phyloP scores from a whole-genome alignment of 805 yeast species.

The Teunomyces tritomae region DNA sequence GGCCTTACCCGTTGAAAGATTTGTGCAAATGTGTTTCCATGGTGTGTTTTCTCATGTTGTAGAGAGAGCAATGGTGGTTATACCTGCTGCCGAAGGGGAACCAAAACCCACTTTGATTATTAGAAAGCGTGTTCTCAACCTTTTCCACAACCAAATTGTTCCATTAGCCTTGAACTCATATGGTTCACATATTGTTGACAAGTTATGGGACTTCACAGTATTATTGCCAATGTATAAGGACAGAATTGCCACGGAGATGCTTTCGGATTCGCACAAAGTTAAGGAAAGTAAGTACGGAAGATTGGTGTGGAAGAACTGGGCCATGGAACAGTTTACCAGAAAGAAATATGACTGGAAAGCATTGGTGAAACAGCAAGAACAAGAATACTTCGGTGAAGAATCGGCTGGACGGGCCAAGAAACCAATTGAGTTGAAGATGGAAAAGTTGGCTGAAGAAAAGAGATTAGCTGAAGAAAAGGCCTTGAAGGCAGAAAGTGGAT shows the following conservation, averaged over 20 bases:
- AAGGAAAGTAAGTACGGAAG: conserved; percentile 87
- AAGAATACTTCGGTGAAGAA: conserved; percentile 26
- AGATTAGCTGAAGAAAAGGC: conserved; percentile 25
- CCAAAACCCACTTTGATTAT: conserved; percentile 46
- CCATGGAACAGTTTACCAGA: conserved; percentile 72
- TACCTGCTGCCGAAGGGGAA: conserved; percentile 41
- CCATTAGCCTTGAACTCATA: conserved; percentile 78
- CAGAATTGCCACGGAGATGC: conserved; percentile 69
- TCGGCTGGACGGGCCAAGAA: conserved; percentile 22
- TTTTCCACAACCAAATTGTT: conserved; percentile 51
- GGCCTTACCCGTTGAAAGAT: conserved; percentile 55
- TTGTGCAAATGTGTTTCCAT: conserved; percentile 76
- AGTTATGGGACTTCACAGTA: conserved; percentile 74
- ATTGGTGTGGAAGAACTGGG: conserved; percentile 95
- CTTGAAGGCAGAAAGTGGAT: conserved; percentile 17
- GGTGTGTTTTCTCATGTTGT: conserved; percentile 90
- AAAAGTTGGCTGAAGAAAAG: conserved; percentile 31
- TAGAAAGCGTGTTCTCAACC: conserved; percentile 69
- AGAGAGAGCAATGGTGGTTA: conserved; percentile 55
- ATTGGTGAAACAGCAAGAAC: conserved; percentile 47
- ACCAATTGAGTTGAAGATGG: conserved; percentile 44
- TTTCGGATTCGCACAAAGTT: conserved; percentile 58
- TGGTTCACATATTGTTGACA: conserved; percentile 89
- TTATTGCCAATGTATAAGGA: conserved; percentile 83
- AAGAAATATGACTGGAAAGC: conserved; percentile 82